Base-by-base conservation (phyloP, 805 yeast genomes). In the Pachysolen tannophilus region DNA sequence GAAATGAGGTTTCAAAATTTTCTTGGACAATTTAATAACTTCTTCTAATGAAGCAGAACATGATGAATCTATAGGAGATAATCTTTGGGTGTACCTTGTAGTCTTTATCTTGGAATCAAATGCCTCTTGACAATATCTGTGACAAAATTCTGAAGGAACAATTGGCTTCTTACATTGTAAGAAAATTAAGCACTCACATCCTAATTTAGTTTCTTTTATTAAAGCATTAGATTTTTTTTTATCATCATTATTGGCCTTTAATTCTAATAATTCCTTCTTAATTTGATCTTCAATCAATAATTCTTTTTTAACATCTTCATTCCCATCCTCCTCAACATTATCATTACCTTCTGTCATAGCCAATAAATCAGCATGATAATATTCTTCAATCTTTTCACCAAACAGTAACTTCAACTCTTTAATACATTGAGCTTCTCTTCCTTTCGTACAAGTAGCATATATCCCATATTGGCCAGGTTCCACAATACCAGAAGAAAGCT, bases 381-480 rank as follows among this genome's bases (percentile, higher is more conserved):
- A 55, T 40, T 67, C 69, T 35, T 67, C 67, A 10, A 69, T 43
- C 30, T 71, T 67, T 14, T 78, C 85, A 33, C 61, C 58, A 28
- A 87, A 67, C 8, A 85, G 51, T 38, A 63, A 55, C 41, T 72
- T 65, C 46, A 87, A 59, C 53, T 87, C 97, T 43, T 75, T 75
- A n/a, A 80, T 69, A 41, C 94, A 85, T 35, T 71, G 76, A 35
- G 68, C 68, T 54, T 92, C 98, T 40, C 79, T 76, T 26, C 82
- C 81, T 46, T 95, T 69, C 33, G 76, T 73, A 56, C 97, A 90
- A 0, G 97, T 83, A 9, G 87, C 95, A 56, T 83, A 92, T 1
- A 92, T 67, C 0, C 98, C 98, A 26, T 79, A 62, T 36, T 92
- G 82, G 26, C 81, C 81, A 0, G 96, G 95, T 48, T 88, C 96